Percentiles rank a stretch among this genome's conserved stretches.
Conservation (phyloP, 129 eudicot species). For the Kitagawia praeruptora region DNA sequence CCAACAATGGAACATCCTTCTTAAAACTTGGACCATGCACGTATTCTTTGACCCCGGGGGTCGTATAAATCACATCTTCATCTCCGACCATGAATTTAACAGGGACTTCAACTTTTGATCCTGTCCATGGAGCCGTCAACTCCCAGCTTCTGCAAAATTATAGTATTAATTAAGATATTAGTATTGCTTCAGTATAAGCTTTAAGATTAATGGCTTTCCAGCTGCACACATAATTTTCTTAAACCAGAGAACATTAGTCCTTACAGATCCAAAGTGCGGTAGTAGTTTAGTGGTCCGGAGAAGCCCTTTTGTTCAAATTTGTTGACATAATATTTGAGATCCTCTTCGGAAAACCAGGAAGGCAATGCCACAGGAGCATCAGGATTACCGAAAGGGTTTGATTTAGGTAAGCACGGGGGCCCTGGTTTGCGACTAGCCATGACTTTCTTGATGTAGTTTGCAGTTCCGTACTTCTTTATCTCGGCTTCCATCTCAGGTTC, state of each 20-base stretch:
- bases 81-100: slow-evolving; percentile 62
- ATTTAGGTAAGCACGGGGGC: slow-evolving; percentile 57
- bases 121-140: slow-evolving; percentile 70
- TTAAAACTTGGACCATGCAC: slow-evolving; percentile 70
- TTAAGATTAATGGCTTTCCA: not conserved
- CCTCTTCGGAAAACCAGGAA: slow-evolving; percentile 63
- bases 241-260: not conserved
- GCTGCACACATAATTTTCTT: not conserved
- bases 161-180: not conserved
- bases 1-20: slow-evolving; percentile 68
- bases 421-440: slow-evolving; percentile 58
- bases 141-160: slow-evolving; percentile 65
- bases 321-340: slow-evolving; percentile 41
- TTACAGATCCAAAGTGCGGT: slow-evolving; percentile 66
- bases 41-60: slow-evolving; percentile 78
- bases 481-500: slow-evolving; percentile 82
- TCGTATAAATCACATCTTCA: slow-evolving; percentile 63
- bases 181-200: not conserved
- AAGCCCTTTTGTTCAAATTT: slow-evolving; percentile 59
- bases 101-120: slow-evolving; percentile 49
- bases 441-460: slow-evolving; percentile 57
- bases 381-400: slow-evolving; percentile 46
- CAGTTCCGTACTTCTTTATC: slow-evolving; percentile 44
- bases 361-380: slow-evolving; percentile 40
- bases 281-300: slow-evolving; percentile 74